These are phyloP conservation scores for Trichosporon inkin DNA, from an alignment of 1,284 basidiomycete genomes.

Conservation along the genomic window DNA sequence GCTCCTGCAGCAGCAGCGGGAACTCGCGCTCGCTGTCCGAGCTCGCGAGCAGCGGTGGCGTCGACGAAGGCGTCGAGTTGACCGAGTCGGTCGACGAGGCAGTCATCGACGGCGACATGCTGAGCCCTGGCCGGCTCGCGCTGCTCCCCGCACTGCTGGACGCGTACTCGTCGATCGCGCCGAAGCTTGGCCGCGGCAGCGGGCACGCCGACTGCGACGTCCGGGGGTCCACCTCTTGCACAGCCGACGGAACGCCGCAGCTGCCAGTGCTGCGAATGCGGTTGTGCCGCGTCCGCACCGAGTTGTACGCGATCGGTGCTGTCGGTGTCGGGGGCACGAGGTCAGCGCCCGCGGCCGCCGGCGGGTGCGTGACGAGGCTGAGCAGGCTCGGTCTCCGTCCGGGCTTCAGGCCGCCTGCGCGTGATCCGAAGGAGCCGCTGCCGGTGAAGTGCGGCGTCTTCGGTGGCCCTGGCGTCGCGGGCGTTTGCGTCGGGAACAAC, in stretches of 20 bases:
- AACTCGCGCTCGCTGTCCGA: constrained; percentile 11
- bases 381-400: constrained; percentile 35
- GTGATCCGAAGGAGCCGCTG: neutral
- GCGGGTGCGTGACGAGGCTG: constrained; percentile 38
- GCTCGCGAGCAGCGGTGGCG: constrained; percentile 13
- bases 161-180: constrained; percentile 28
- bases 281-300: constrained; percentile 20
- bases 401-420: constrained; percentile 19
- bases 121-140: neutral
- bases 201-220: constrained; percentile 25
- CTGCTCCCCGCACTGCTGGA: neutral
- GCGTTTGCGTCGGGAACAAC: constrained; percentile 24
- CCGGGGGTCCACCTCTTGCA: constrained; percentile 16
- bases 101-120: constrained; percentile 19
- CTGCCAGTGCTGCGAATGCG: constrained; percentile 34
- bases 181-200: constrained; percentile 15
- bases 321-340: constrained; percentile 33
- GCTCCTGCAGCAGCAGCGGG: constrained; percentile 36
- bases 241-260: constrained; percentile 12
- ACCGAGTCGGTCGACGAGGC: constrained; percentile 17
- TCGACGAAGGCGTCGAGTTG: constrained; percentile 18
- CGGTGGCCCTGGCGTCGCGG: constrained; percentile 38
- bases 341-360: constrained; percentile 16
- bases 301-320: constrained; percentile 21
- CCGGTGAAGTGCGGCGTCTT: constrained; percentile 25